Base-by-base conservation (phyloP, 345 rosid genomes). In the Populus simonii region DNA sequence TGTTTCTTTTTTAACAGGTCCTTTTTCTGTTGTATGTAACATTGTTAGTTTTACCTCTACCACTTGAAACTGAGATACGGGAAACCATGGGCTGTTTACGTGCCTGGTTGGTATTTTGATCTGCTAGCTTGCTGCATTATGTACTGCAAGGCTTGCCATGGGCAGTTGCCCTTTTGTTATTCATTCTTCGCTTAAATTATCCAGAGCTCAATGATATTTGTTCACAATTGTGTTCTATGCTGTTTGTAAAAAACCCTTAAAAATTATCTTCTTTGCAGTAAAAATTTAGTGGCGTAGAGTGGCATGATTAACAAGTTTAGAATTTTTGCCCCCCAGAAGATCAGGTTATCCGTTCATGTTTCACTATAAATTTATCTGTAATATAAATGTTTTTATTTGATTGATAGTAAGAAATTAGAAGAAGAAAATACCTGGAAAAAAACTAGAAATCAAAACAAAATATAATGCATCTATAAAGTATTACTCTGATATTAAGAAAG, bases 1-100 rank as follows among this genome's bases (percentile, higher is more conserved):
- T 66, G 76, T 74, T 68, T 78, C 51, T 57, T 65, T 63, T 45
- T 59, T 47, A 61, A 72, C 7, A 62, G 76, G 73, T 73, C 74
- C 23, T 41, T 31, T 31, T 15, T 75, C 79, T 43, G 77, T 38
- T 76, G 83, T 79, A 79, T 76, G 71, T 70, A 76, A 76, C 61
- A 53, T 45, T 67, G 57, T 73, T 79, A 63, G 35, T 73, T 76
- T 68, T 53, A 7, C 22, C 65, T 43, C 59, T 62, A 18, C 18
- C 33, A 27, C 39, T 17, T 27, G 67, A 33, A 74, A 79, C 74
- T 61, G 36, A 68, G 55, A 66, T 68, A 74, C 74, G 57, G 51
- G 68, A 74, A 33, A 15, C 25, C 31, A 7, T 31, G n/a, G 66
- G 63, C 63, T 61, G 12, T 59, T 31, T 35, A 53, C 53, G 61